Base-by-base conservation (phyloP, 2,329 filamentous ascomycete genomes). In the Hortaea werneckii region DNA sequence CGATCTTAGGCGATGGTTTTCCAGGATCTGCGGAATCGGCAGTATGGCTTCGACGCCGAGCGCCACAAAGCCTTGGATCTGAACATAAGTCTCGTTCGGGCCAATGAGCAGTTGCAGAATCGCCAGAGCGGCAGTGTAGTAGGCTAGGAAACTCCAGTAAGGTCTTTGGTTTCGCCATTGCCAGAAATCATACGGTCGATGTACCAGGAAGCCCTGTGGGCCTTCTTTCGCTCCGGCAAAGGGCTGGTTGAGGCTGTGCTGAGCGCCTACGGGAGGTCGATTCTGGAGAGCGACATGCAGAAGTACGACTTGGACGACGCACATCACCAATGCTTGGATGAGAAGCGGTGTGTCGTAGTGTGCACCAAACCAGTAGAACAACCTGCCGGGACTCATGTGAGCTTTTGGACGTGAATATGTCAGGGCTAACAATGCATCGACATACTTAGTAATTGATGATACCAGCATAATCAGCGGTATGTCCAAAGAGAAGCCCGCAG, bases 21-120 rank as follows among this genome's bases (percentile, higher is more conserved):
- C 70, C 41, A 86, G 60, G 29, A 92, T 81, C 65, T 94, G 86
- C 1, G 86, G 86, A 8, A 92, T 71, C 3, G 86, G 86, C 27
- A 94, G 76, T n/a, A 79, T 85, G 6, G 86, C 86, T 65, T 94
- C 86, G 46, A 90, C 78, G 3, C 80, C 77, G 10, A 92, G 77
- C 3, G 85, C 86, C n/a, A 87, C 63, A 62, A 81, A 82, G 48
- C 87, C 87, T 47, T 88, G 78, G 8, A 82, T 53, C 5, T 71
- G 67, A 1, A 83, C 82, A 66, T 90, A 92, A 10, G 72, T 61
- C 26, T 69, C 61, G 5, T 71, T 70, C 5, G 77, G 71, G 0
- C 78, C 75, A 46, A 90, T 68, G 43, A 88, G 57, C n/a, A 89
- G 60, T 58, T 90, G 83, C 55, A 82, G 68, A 5, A 75, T 70